Evolutionary conservation across 208 protist genomes (phyloP).

Genomic region (Zelonia costaricensis): DNA sequence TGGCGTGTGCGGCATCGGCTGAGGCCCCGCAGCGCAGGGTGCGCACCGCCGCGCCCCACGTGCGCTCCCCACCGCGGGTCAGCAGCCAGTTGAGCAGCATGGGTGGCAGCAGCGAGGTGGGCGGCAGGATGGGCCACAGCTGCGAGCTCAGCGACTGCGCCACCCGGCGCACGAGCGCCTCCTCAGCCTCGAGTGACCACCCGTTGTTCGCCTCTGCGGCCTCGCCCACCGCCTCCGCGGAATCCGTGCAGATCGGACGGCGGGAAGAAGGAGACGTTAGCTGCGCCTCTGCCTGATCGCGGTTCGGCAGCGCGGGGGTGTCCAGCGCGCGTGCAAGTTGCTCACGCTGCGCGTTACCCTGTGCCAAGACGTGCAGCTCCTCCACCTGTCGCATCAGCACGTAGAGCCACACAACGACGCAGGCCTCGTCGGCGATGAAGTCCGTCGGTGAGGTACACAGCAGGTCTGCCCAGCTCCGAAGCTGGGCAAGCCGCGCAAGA

Average conservation of each 20-base stretch:
- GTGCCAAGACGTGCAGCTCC: conserved; percentile 22
- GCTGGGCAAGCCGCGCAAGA: conserved; percentile 1
- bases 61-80: conserved; percentile 11
- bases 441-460: conserved; percentile 12
- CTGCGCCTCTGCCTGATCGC: too few relatives aligned
- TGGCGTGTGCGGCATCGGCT: not conserved
- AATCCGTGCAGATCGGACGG: too few relatives aligned
- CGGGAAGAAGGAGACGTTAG: too few relatives aligned
- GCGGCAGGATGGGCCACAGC: conserved; percentile 14
- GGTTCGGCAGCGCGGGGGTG: too few relatives aligned
- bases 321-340: too few relatives aligned
- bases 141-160: conserved; percentile 10
- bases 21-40: conserved; percentile 1
- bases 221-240: too few relatives aligned
- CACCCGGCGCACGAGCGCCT: conserved; percentile 10
- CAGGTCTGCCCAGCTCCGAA: conserved; percentile 13
- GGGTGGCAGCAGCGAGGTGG: conserved; percentile 15
- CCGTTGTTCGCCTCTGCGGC: too few relatives aligned
- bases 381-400: conserved; percentile 24
- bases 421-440: conserved; percentile 9
- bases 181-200: conserved; percentile 6
- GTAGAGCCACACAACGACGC: conserved; percentile 22
- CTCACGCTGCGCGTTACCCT: too few relatives aligned
- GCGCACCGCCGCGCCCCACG: conserved; percentile 21
- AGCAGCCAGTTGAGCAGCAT: conserved; percentile 33